phyloP scores from a whole-genome alignment of 805 yeast genomes.

The Teunomyces aglyptinius region DNA sequence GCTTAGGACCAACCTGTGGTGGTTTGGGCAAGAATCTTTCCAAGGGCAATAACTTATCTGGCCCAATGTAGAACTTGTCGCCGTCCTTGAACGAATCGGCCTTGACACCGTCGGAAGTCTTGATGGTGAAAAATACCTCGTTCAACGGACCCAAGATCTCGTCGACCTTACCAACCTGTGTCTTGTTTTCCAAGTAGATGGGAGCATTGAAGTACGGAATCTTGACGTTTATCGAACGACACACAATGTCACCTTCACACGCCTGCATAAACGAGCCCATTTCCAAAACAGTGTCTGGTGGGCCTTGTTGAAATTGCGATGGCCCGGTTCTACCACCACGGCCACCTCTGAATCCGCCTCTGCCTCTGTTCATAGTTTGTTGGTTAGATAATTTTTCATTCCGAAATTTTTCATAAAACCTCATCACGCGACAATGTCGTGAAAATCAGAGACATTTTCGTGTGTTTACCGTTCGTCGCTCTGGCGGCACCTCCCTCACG shows the following conservation, averaged over 20 bases:
- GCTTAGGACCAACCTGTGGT: slow-evolving; percentile 79
- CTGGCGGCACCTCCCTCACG: no score
- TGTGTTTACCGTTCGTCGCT: no score
- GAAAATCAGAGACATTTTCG: not conserved
- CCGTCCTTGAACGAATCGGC: slow-evolving; percentile 92
- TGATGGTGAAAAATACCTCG: slow-evolving; percentile 96
- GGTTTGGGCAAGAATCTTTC: slow-evolving; percentile 98
- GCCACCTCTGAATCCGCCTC: slow-evolving; percentile 68
- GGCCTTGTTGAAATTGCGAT: slow-evolving; percentile 76
- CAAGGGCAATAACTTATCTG: slow-evolving; percentile 91
- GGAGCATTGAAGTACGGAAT: slow-evolving; percentile 99
- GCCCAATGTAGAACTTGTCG: slow-evolving; percentile 92
- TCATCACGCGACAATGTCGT: slow-evolving; percentile 9
- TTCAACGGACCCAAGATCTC: slow-evolving; percentile 97
- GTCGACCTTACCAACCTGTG: slow-evolving; percentile 95
- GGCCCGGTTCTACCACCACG: slow-evolving; percentile 73
- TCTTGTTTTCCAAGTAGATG: slow-evolving; percentile 91
- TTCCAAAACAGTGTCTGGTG: slow-evolving; percentile 92
- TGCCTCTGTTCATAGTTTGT: slow-evolving; percentile 59
- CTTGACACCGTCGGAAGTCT: slow-evolving; percentile 94
- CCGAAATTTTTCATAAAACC: slow-evolving; percentile 6
- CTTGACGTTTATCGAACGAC: slow-evolving; percentile 91
- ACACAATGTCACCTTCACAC: slow-evolving; percentile 96
- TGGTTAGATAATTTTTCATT: slow-evolving; percentile 9
- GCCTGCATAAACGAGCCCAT: slow-evolving; percentile 92